Conservation (phyloP, 2,329 filamentous ascomycete genomes). For the Coniochaeta sp. region DNA sequence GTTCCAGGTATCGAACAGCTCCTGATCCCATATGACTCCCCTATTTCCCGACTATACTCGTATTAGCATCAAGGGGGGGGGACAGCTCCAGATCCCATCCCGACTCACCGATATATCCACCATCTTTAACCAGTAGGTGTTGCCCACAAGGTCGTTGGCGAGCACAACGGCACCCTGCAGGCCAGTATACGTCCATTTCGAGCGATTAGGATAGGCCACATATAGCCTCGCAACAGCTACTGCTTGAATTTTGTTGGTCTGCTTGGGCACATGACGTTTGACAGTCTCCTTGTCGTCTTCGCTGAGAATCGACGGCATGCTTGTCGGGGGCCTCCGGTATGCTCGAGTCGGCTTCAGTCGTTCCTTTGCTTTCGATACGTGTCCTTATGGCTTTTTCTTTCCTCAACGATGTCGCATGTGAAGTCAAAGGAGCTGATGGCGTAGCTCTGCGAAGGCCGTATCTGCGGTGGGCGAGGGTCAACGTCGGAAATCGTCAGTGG, state of each 20-base stretch:
- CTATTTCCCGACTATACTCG: constrained; percentile 57
- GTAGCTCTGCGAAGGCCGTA: neutral
- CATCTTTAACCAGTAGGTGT: constrained; percentile 96
- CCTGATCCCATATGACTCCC: constrained; percentile 94
- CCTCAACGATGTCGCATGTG: neutral
- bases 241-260: constrained; percentile 94
- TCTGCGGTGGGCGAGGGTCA: neutral
- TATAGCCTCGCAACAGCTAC: constrained; percentile 92
- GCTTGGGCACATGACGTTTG: constrained; percentile 87
- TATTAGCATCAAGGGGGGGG: constrained; percentile 9
- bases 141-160: constrained; percentile 86
- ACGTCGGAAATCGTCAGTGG: neutral
- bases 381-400: neutral
- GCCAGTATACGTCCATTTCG: constrained; percentile 89
- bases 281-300: constrained; percentile 96
- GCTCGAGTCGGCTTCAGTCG: neutral
- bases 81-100: neutral
- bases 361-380: too few relatives aligned
- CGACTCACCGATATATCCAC: constrained; percentile 84
- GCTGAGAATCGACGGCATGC: constrained; percentile 62
- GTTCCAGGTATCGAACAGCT: constrained; percentile 89
- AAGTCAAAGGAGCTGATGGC: neutral
- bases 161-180: constrained; percentile 87
- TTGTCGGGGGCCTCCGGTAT: constrained; percentile 1
- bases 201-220: constrained; percentile 78